These are phyloP conservation scores for Wickerhamiella infanticola DNA, from an alignment of 1,139 yeast species.

Conservation along the genomic window DNA sequence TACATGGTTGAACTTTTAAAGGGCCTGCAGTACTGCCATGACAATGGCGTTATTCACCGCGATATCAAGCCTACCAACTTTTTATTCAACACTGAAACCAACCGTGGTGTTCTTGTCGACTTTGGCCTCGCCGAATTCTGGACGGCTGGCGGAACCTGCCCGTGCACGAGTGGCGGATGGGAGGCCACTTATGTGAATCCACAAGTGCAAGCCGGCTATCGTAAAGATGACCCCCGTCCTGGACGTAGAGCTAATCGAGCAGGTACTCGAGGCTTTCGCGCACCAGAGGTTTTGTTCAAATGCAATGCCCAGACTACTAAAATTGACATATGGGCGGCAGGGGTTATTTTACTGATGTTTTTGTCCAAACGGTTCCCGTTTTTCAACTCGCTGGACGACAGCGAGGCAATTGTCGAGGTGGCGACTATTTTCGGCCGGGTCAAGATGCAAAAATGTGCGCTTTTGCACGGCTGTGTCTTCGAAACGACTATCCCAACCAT, in stretches of 20 bases:
- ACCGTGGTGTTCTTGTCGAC: constrained; percentile 77
- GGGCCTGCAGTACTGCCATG: constrained; percentile 63
- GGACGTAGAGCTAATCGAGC: constrained; percentile 93
- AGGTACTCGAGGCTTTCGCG: constrained; percentile 92
- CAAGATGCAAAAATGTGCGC: constrained; percentile 62
- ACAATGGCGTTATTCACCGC: constrained; percentile 64
- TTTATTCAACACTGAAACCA: constrained; percentile 56
- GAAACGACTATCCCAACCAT: constrained; percentile 45
- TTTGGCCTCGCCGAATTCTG: constrained; percentile 72
- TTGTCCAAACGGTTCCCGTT: constrained; percentile 66
- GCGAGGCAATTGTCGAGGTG: constrained; percentile 77
- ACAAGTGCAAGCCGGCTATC: constrained; percentile 19
- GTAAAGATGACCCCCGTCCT: constrained; percentile 36
- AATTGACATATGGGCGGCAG: constrained; percentile 87
- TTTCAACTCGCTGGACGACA: constrained; percentile 75
- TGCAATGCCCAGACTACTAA: constrained; percentile 73
- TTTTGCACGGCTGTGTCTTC: constrained; percentile 75
- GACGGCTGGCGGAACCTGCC: constrained; percentile 9
- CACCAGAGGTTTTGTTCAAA: constrained; percentile 83
- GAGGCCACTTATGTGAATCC: constrained; percentile 5
- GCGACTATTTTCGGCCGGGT: constrained; percentile 69
- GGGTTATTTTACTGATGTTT: constrained; percentile 65
- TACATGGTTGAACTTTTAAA: constrained; percentile 68
- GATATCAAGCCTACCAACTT: constrained; percentile 88
- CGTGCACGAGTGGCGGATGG: constrained; percentile 10